Evolutionary conservation across 2,329 filamentous ascomycete species (phyloP).

Genomic region (Penicillium sp.): DNA sequence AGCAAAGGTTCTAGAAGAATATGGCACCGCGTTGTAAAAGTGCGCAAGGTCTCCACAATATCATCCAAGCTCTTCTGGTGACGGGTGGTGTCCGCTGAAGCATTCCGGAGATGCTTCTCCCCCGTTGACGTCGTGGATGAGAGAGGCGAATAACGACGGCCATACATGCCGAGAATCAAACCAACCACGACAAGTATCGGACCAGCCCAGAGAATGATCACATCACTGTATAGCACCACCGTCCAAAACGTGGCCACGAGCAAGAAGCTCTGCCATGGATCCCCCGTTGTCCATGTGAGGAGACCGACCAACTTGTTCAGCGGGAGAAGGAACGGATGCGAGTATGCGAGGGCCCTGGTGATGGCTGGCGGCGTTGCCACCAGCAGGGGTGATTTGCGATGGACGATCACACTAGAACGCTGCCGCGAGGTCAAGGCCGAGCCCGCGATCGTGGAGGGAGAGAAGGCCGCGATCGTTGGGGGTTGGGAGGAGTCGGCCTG

Average conservation of each 20-base stretch:
- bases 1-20: constrained; percentile 87
- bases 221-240: constrained; percentile 79
- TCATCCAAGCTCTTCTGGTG: constrained; percentile 96
- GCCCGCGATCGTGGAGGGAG: constrained; percentile 74
- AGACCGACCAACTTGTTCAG: constrained; percentile 83
- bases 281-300: constrained; percentile 89
- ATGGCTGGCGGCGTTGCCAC: constrained; percentile 93
- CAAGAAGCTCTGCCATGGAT: constrained; percentile 97
- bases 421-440: constrained; percentile 70
- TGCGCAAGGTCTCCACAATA: constrained; percentile 89
- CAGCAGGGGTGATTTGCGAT: constrained; percentile 92
- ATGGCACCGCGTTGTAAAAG: constrained; percentile 89
- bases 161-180: constrained; percentile 91
- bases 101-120: constrained; percentile 59
- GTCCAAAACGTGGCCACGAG: constrained; percentile 85
- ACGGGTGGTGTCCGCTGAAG: constrained; percentile 63
- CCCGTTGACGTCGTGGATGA: constrained; percentile 80
- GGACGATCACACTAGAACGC: constrained; percentile 88
- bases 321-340: constrained; percentile 88
- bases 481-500: constrained; percentile 49
- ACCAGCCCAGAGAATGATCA: constrained; percentile 76
- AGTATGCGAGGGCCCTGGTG: constrained; percentile 91
- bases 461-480: constrained; percentile 87
- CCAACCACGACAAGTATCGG: constrained; percentile 77
- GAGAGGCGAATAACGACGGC: constrained; percentile 81